These are phyloP conservation scores for Hypoxylon sp. DNA, from an alignment of 2,329 filamentous ascomycete genomes.

Conservation along the genomic window DNA sequence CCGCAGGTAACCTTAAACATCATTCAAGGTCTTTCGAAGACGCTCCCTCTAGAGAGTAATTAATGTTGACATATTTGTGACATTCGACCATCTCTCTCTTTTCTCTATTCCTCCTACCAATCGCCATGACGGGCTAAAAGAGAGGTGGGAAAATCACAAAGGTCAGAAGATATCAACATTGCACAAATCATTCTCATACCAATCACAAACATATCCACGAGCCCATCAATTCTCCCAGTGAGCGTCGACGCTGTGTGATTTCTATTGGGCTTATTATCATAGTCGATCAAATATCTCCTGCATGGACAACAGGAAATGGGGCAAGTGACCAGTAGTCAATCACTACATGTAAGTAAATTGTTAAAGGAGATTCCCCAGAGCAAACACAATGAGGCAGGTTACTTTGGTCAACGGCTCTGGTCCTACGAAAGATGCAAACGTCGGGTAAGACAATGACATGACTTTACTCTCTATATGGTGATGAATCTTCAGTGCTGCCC, in stretches of 20 bases:
- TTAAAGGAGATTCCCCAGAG: slow-evolving; percentile 39
- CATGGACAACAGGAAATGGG: slow-evolving; percentile 30
- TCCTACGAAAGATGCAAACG: slow-evolving; percentile 52
- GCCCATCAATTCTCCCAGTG: slow-evolving; percentile 3
- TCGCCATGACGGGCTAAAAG: neutral
- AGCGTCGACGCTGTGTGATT: slow-evolving; percentile 26
- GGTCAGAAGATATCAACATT: slow-evolving; percentile 3
- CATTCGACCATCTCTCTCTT: neutral
- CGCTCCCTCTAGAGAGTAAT: neutral
- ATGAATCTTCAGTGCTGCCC: slow-evolving; percentile 30
- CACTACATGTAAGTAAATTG: slow-evolving; percentile 7
- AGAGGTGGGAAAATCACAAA: neutral
- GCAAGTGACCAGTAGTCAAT: slow-evolving; percentile 33
- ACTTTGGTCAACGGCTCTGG: slow-evolving; percentile 47
- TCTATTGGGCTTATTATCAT: slow-evolving; percentile 15
- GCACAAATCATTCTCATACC: neutral
- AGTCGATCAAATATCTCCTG: slow-evolving; percentile 21
- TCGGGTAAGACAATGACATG: slow-evolving; percentile 50
- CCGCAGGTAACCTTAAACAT: slow-evolving; percentile 18
- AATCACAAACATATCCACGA: neutral
- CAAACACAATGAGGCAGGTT: slow-evolving; percentile 48
- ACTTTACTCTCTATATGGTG: slow-evolving; percentile 42
- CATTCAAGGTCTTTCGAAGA: slow-evolving; percentile 2
- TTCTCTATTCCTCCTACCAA: neutral
- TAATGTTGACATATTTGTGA: neutral